Evolutionary conservation across 345 rosid species (phyloP).

Genomic region (Cardamine occulta): DNA sequence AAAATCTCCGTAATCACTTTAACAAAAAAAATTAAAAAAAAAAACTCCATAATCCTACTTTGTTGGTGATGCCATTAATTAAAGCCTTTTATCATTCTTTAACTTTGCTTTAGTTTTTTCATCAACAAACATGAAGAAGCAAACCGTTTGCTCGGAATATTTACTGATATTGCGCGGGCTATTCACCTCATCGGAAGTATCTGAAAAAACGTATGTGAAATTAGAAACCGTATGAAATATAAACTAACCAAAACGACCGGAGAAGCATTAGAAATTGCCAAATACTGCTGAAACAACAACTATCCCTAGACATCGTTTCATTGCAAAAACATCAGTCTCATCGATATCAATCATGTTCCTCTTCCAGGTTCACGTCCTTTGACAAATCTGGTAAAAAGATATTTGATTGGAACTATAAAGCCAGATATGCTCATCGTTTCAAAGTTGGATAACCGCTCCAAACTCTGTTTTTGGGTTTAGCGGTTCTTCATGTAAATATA

Average conservation of each 20-base stretch:
- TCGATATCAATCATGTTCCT: conserved; percentile 78
- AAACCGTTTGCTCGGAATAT: conserved; percentile 65
- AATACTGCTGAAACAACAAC: conserved; percentile 92
- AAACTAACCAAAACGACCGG: conserved; percentile 3
- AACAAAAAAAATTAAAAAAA: too few relatives aligned
- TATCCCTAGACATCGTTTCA: conserved; percentile 79
- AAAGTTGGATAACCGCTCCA: conserved; percentile 90
- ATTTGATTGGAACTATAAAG: too few relatives aligned
- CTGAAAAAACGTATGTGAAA: conserved; percentile 44
- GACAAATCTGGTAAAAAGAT: conserved; percentile 56
- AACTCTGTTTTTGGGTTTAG: conserved; percentile 61
- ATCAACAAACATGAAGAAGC: conserved; percentile 69
- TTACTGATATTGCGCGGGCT: conserved; percentile 63
- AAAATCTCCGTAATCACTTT: too few relatives aligned
- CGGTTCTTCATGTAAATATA: conserved; percentile 63
- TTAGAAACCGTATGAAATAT: neutral
- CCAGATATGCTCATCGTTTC: neutral
- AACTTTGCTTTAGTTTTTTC: too few relatives aligned
- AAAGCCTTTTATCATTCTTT: too few relatives aligned
- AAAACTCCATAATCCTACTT: too few relatives aligned
- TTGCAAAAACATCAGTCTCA: conserved; percentile 66
- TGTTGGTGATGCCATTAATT: too few relatives aligned
- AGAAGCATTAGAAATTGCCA: conserved; percentile 48
- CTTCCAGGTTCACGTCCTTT: conserved; percentile 75
- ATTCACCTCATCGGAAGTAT: conserved; percentile 80